Percentiles rank a stretch among this genome's conserved stretches.
Evolutionary conservation across 495 filamentous ascomycete species (phyloP).

Genomic region (Penicillium canescens): DNA sequence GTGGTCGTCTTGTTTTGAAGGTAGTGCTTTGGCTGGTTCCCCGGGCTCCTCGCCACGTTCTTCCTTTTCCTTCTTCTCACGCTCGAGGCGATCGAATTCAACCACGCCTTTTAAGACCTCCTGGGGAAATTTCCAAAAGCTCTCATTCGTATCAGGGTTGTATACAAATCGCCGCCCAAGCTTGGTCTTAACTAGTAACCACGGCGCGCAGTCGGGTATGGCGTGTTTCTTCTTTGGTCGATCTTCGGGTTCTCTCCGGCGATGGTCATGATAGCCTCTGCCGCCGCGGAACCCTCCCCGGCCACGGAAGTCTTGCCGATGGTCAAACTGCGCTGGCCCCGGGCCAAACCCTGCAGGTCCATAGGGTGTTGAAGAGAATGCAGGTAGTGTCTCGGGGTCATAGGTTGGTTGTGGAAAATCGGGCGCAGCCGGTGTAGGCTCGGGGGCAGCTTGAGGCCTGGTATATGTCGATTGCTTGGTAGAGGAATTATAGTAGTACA

Average conservation of each 20-base stretch:
- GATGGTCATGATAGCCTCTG: constrained; percentile 53
- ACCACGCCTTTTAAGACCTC: constrained; percentile 79
- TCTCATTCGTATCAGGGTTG: constrained; percentile 78
- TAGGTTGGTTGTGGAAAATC: constrained; percentile 26
- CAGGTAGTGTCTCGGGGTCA: constrained; percentile 35
- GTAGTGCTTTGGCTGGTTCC: constrained; percentile 17
- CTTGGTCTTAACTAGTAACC: constrained; percentile 90
- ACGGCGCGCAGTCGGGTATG: constrained; percentile 83
- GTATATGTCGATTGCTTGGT: constrained; percentile 89
- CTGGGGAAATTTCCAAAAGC: constrained; percentile 88
- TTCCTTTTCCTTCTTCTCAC: constrained; percentile 48
- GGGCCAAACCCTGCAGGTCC: constrained; percentile 31
- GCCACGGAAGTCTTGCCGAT: constrained; percentile 24
- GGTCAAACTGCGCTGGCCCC: constrained; percentile 11
- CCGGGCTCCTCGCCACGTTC: constrained; percentile 39
- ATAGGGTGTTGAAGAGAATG: constrained; percentile 46
- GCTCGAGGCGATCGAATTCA: constrained; percentile 62
- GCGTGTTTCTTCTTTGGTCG: constrained; percentile 75
- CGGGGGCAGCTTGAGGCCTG: constrained; percentile 52
- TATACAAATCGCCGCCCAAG: constrained; percentile 85
- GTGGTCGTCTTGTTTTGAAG: constrained; percentile 1
- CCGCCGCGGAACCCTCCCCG: constrained; percentile 50
- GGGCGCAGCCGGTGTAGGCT: constrained; percentile 27
- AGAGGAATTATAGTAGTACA: constrained; percentile 84
- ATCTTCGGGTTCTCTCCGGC: constrained; percentile 64